Percentiles rank a stretch among this genome's conserved stretches.
Conservation (phyloP, 495 filamentous ascomycete genomes). For the Cladorrhinum samala region DNA sequence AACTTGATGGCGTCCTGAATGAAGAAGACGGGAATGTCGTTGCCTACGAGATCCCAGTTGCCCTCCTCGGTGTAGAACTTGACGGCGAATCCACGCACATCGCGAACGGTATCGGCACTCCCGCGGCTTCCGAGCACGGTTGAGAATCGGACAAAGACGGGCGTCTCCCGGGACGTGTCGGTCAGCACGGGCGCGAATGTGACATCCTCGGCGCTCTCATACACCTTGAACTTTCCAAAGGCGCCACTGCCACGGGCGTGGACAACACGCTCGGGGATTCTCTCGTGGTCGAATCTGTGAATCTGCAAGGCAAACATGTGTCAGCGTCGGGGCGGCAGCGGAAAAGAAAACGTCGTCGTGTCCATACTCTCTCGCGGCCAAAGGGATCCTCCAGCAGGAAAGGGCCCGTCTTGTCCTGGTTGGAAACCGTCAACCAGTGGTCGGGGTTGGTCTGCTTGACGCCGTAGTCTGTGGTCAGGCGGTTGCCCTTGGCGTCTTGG, state of each 20-base stretch:
- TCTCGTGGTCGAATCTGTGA: slow-evolving; percentile 77
- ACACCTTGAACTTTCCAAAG: slow-evolving; percentile 75
- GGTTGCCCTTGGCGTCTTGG: slow-evolving; percentile 19
- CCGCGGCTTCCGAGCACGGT: slow-evolving; percentile 75
- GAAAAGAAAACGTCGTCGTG: background rate
- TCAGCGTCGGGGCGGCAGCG: background rate
- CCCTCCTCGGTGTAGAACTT: slow-evolving; percentile 82
- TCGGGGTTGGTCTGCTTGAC: slow-evolving; percentile 68
- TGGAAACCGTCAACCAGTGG: slow-evolving; percentile 67
- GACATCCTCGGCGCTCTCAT: slow-evolving; percentile 63
- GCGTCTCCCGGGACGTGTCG: slow-evolving; percentile 72
- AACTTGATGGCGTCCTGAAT: slow-evolving; percentile 72
- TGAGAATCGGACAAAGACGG: slow-evolving; percentile 75
- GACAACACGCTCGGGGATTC: slow-evolving; percentile 83
- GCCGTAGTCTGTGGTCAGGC: slow-evolving; percentile 72
- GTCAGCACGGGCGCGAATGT: slow-evolving; percentile 68
- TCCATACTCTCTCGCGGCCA: slow-evolving; percentile 66
- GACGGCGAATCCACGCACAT: slow-evolving; percentile 64
- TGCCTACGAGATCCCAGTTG: slow-evolving; percentile 71
- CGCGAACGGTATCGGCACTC: slow-evolving; percentile 64
- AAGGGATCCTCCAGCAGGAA: slow-evolving; percentile 77
- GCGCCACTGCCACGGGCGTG: slow-evolving; percentile 81
- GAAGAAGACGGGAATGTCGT: slow-evolving; percentile 75
- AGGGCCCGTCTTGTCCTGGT: slow-evolving; percentile 58
- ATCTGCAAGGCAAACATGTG: slow-evolving; percentile 43